Conservation (phyloP, 345 rosid genomes). For the Sapria himalayana region DNA sequence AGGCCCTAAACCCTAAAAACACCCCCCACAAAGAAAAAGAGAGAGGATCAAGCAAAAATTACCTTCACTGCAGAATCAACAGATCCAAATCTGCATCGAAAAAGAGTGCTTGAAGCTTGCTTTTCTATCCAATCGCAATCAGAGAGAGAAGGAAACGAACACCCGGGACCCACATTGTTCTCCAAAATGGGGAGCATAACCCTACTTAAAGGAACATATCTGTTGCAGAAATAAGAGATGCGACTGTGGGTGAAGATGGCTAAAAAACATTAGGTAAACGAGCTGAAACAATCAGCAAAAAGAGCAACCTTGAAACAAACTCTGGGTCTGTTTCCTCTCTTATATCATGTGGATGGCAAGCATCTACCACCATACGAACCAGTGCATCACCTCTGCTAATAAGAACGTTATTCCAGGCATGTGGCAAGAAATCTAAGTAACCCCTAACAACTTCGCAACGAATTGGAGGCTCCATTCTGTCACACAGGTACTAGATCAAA, state of each 20-base stretch:
- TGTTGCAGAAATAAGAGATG: constrained; percentile 24
- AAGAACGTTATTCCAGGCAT: constrained; percentile 77
- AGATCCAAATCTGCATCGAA: constrained; percentile 48
- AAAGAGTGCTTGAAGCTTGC: constrained; percentile 35
- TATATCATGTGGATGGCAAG: constrained; percentile 77
- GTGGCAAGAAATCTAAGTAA: constrained; percentile 76
- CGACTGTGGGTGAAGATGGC: no score
- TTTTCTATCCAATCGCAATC: constrained; percentile 33
- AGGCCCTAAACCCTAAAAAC: no score
- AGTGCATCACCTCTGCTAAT: constrained; percentile 37
- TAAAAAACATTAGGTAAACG: no score
- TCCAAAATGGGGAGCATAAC: constrained; percentile 18
- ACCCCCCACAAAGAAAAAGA: no score
- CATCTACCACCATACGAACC: constrained; percentile 83
- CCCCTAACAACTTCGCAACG: constrained; percentile 99
- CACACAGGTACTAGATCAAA: constrained; percentile 62
- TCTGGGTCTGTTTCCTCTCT: constrained; percentile 78
- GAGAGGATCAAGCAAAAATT: constrained; percentile 5
- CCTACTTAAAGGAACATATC: constrained; percentile 68
- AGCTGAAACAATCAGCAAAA: no score
- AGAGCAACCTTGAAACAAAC: constrained; percentile 70
- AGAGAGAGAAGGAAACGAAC: constrained; percentile 39
- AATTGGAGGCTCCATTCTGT: constrained; percentile 80
- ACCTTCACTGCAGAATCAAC: constrained; percentile 70
- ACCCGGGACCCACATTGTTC: constrained; percentile 16